These are phyloP conservation scores for Alectoria sarmentosa DNA, from an alignment of 495 filamentous ascomycete genomes.

Conservation along the genomic window DNA sequence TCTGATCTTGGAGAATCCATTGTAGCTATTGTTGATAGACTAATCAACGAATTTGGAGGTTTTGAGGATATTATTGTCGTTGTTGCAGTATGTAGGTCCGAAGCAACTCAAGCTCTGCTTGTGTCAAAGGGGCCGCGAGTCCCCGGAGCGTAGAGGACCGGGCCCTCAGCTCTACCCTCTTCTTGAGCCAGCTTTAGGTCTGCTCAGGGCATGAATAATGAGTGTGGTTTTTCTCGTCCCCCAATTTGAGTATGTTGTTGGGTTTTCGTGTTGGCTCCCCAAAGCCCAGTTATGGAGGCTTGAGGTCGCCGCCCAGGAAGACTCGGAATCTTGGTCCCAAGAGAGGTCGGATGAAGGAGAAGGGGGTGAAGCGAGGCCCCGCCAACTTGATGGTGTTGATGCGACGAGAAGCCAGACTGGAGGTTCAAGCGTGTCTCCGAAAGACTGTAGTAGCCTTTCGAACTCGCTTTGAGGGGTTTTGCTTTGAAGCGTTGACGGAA, in stretches of 20 bases:
- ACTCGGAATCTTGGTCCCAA: slow-evolving; percentile 85
- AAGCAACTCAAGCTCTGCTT: slow-evolving; percentile 1
- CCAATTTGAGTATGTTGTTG: slow-evolving; percentile 11
- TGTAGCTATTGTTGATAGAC: slow-evolving; percentile 1
- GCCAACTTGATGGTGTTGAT: slow-evolving; percentile 87
- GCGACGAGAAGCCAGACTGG: slow-evolving; percentile 27
- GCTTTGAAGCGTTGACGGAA: background rate
- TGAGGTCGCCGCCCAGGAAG: slow-evolving; percentile 92
- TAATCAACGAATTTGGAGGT: too few relatives aligned
- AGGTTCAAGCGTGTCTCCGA: slow-evolving; percentile 15
- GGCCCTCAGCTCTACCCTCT: slow-evolving; percentile 15
- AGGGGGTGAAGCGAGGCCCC: slow-evolving; percentile 68
- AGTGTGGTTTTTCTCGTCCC: slow-evolving; percentile 8
- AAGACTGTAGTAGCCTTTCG: slow-evolving; percentile 26
- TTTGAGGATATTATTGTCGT: background rate
- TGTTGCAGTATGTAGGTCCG: background rate
- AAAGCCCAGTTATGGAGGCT: slow-evolving; percentile 87
- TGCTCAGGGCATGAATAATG: background rate
- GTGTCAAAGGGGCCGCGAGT: background rate
- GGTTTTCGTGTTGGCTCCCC: slow-evolving; percentile 20
- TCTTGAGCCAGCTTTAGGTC: slow-evolving; percentile 19
- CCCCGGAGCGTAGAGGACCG: slow-evolving; percentile 20
- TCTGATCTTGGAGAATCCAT: slow-evolving; percentile 57
- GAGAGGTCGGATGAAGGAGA: slow-evolving; percentile 85
- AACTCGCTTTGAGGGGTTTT: slow-evolving; percentile 7